Evolutionary conservation across 805 yeast species (phyloP), one percentile per base, ranked within the genome.

Genomic region (Candida parachauliodes): DNA sequence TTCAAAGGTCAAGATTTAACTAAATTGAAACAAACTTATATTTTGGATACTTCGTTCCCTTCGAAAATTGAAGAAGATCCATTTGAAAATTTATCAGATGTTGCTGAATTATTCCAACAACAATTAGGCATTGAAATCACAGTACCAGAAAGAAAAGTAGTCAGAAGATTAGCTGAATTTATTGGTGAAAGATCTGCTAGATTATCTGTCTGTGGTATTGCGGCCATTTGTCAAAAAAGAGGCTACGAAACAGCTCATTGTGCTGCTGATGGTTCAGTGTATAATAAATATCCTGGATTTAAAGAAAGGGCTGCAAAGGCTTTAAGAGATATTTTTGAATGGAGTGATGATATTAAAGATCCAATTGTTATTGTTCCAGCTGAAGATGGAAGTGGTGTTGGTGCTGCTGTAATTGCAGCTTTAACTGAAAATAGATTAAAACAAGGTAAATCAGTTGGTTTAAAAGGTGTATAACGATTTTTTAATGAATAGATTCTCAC

Each of bases 351-450:
- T 21, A 50, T 43, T n/a, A 77, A 79, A 42, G 88, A 88, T 61
- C 98, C 98, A 47, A 81, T 93, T 55, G 66, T 74, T 47, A 79
- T 89, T 50, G 86, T 83, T 28, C 85, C 94, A 41, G 98, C 98
- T 48, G 96, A 91, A 69, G 98, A 93, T 69, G 98, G 98, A 53
- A 83, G 93, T 26, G 98, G 98, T 70, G 96, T 87, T 34, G 98
- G 98, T 59, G 98, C 98, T 40, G 98, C 98, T 36, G 77, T 91
- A 53, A 91, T 93, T 66, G 98, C 98, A 39, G 97, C 98, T 30
- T 76, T 91, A 63, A 83, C 98, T 41, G 78, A 83, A 62, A 73
- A 78, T 61, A 82, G 98, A 70, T 70, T 82, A 54, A 72, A 68
- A 48, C 71, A 76, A 43, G 91, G 91, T 32, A 62, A 74, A 54